Conservation (phyloP, 2,329 filamentous ascomycete genomes). For the Sphaerulina musiva region DNA sequence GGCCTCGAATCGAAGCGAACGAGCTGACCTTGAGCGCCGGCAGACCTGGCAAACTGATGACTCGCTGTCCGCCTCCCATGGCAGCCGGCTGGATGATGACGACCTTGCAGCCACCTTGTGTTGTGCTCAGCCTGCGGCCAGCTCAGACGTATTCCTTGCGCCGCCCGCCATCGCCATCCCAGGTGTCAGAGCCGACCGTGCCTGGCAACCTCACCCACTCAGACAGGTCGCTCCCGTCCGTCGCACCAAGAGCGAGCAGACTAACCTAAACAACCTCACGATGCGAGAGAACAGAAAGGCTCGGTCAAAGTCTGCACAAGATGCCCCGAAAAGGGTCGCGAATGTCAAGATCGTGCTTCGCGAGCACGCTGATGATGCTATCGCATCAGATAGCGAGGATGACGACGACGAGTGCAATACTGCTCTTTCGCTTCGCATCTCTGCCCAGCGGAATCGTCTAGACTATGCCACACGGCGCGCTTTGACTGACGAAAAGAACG, state of each 20-base stretch:
- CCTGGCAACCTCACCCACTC: background rate
- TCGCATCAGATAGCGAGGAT: conserved; percentile 21
- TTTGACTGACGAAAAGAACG: conserved; percentile 5
- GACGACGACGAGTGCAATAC: conserved; percentile 2
- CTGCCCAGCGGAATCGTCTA: conserved; percentile 6
- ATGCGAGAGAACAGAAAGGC: background rate
- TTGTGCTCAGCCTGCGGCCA: background rate
- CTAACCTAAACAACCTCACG: background rate
- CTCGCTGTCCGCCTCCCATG: background rate
- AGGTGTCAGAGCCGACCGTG: background rate
- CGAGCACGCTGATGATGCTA: conserved; percentile 14
- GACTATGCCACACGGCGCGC: conserved; percentile 17
- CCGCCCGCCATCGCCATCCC: background rate
- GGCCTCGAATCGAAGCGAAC: background rate
- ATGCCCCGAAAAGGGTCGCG: background rate
- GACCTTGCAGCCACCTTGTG: conserved; percentile 8
- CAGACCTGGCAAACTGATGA: conserved; percentile 4
- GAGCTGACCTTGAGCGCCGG: background rate
- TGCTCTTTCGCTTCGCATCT: background rate
- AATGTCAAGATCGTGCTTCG: background rate
- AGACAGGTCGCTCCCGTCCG: background rate
- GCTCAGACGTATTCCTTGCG: background rate
- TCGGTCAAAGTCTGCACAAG: background rate
- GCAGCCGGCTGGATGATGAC: conserved; percentile 11
- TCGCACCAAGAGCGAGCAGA: conserved; percentile 4